These are phyloP conservation scores for Leccinum fuscescens DNA, from an alignment of 1,284 basidiomycete genomes.

Conservation along the genomic window DNA sequence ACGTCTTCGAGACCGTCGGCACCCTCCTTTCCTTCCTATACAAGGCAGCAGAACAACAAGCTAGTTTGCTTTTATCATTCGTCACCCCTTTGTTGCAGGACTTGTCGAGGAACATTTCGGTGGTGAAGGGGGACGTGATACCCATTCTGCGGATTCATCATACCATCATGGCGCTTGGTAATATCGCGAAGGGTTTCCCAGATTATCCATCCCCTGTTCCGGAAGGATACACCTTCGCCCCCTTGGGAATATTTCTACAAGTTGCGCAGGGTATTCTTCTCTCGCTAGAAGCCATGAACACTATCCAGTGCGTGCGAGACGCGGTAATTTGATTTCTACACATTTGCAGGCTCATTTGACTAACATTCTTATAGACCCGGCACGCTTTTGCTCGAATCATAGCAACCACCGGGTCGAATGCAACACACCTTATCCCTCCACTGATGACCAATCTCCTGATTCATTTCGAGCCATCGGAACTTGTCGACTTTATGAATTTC, in stretches of 20 bases:
- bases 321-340: constrained; percentile 59
- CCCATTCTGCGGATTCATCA: constrained; percentile 92
- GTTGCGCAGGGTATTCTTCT: constrained; percentile 89
- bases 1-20: constrained; percentile 93
- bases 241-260: constrained; percentile 80
- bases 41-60: constrained; percentile 69
- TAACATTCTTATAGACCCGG: constrained; percentile 61
- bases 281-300: constrained; percentile 85
- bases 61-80: constrained; percentile 71
- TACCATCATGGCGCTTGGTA: constrained; percentile 91
- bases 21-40: constrained; percentile 78
- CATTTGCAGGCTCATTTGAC: constrained; percentile 1
- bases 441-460: constrained; percentile 88
- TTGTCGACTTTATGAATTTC: constrained; percentile 96
- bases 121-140: constrained; percentile 57
- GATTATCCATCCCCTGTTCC: constrained; percentile 74
- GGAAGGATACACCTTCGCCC: constrained; percentile 67
- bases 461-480: constrained; percentile 89
- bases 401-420: constrained; percentile 81
- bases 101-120: constrained; percentile 68
- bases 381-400: constrained; percentile 94
- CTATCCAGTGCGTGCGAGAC: constrained; percentile 86
- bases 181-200: constrained; percentile 96
- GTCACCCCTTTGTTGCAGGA: constrained; percentile 82
- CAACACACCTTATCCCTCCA: constrained; percentile 79